Evolutionary conservation across 108 stramenopile genomes (phyloP).

Genomic region (Fragilaria crotonensis): DNA sequence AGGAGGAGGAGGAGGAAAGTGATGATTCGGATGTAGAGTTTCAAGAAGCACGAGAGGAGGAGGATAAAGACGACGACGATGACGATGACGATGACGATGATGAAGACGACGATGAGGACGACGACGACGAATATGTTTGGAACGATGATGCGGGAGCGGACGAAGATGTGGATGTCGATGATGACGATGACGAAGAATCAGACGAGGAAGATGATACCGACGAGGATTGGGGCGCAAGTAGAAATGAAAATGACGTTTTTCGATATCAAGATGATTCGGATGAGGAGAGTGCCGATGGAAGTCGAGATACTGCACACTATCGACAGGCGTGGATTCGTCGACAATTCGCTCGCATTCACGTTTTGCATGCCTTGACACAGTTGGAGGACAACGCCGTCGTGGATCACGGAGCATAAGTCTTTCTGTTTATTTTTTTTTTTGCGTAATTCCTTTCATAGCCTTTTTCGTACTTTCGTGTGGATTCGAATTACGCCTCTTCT

Average conservation of each 20-base stretch:
- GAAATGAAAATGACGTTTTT: slow-evolving; percentile 10
- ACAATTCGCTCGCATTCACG: slow-evolving; percentile 44
- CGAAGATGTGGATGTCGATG: slow-evolving; percentile 30
- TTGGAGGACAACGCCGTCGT: no score
- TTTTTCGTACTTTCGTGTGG: no score
- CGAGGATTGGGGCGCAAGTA: slow-evolving; percentile 18
- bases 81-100: slow-evolving; percentile 20
- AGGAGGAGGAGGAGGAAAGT: slow-evolving; percentile 11
- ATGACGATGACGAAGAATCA: slow-evolving; percentile 25
- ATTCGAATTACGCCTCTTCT: no score
- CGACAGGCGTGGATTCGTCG: slow-evolving; percentile 32
- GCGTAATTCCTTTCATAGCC: no score
- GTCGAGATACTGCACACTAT: slow-evolving; percentile 1
- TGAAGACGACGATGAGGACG: no score
- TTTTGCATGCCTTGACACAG: slow-evolving; percentile 35
- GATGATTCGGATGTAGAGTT: no score
- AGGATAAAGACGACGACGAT: slow-evolving; percentile 15
- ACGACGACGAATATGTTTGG: no score
- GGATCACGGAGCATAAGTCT: no score
- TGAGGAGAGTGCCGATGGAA: slow-evolving; percentile 22
- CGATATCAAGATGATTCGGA: slow-evolving; percentile 13
- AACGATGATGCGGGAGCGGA: slow-evolving; percentile 13
- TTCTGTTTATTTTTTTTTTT: no score
- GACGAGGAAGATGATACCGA: slow-evolving; percentile 14
- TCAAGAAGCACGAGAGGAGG: slow-evolving; percentile 13